These are phyloP conservation scores for Aspergillus japonicus DNA, from an alignment of 2,329 filamentous ascomycete genomes.

Conservation along the genomic window DNA sequence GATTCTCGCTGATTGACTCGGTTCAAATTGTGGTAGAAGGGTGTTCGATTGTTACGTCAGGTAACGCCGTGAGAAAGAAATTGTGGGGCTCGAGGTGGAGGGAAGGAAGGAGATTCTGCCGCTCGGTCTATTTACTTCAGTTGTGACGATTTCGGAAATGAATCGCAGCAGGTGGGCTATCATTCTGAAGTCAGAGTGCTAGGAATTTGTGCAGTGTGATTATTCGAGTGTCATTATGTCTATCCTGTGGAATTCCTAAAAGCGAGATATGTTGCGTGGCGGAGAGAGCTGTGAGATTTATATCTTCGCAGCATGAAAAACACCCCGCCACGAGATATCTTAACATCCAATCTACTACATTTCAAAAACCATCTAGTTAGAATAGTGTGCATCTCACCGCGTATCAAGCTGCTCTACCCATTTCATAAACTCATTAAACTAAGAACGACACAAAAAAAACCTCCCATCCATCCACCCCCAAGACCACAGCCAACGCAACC, in stretches of 20 bases:
- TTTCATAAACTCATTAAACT: conserved; percentile 16
- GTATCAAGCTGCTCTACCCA: neutral
- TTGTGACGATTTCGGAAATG: no score
- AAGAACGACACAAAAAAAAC: neutral
- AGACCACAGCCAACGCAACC: neutral
- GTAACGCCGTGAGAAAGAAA: conserved; percentile 13
- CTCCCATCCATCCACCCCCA: neutral
- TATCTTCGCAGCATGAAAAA: no score
- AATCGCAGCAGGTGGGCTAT: no score
- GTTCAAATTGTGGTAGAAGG: conserved; percentile 4
- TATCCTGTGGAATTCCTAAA: no score
- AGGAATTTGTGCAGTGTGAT: no score
- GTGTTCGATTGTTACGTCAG: conserved; percentile 21
- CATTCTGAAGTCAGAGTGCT: no score
- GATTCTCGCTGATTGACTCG: neutral
- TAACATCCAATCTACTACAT: neutral
- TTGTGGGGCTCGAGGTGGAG: conserved; percentile 14
- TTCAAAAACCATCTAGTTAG: neutral
- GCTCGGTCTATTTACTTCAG: neutral
- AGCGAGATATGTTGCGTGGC: no score
- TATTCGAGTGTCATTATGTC: no score
- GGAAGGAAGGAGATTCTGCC: neutral
- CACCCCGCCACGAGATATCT: no score
- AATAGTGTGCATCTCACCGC: neutral
- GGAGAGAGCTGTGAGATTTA: no score